phyloP scores from a whole-genome alignment of 192 early-diverging fungal species.

The Coemansia sp. region DNA sequence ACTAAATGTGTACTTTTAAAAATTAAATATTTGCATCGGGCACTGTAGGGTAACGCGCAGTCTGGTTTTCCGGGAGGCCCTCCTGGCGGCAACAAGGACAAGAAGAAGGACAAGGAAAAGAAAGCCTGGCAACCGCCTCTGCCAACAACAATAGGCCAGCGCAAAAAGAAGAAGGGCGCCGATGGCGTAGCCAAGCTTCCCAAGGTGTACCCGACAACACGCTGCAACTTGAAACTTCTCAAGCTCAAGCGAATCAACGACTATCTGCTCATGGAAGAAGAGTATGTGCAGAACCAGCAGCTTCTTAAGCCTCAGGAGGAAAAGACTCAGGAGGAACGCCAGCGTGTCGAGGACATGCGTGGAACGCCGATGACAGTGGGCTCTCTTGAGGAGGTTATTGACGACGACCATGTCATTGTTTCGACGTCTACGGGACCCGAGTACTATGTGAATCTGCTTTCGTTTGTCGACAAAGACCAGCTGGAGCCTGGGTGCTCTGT shows the following conservation, averaged over 20 bases:
- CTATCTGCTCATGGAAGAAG: slow-evolving; percentile 97
- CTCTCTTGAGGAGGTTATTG: slow-evolving; percentile 97
- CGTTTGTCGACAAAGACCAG: slow-evolving; percentile 98
- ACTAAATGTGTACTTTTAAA: background rate
- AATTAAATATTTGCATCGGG: background rate
- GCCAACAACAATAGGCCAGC: slow-evolving; percentile 98
- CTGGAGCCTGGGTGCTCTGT: slow-evolving; percentile 97
- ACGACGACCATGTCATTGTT: slow-evolving; percentile 99
- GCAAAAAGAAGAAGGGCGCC: slow-evolving; percentile 92
- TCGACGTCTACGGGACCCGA: slow-evolving; percentile 89
- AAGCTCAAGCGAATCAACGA: slow-evolving; percentile 99
- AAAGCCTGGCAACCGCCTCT: slow-evolving; percentile 99
- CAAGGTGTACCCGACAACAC: slow-evolving; percentile 96
- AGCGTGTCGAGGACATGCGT: slow-evolving; percentile 91
- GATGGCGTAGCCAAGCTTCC: slow-evolving; percentile 91
- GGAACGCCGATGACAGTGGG: slow-evolving; percentile 98
- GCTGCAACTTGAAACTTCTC: slow-evolving; percentile 95
- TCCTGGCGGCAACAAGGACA: slow-evolving; percentile 67
- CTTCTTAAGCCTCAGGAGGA: slow-evolving; percentile 96
- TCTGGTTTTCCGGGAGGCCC: slow-evolving; percentile 70
- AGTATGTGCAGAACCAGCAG: slow-evolving; percentile 99
- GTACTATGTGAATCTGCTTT: slow-evolving; percentile 97
- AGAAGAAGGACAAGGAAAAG: slow-evolving; percentile 82
- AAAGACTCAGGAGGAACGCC: slow-evolving; percentile 89
- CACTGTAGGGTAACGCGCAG: slow-evolving; percentile 81